Evolutionary conservation across 2,329 filamentous ascomycete species (phyloP), one percentile per base, ranked within the genome.

Genomic region (Colletotrichum truncatum): DNA sequence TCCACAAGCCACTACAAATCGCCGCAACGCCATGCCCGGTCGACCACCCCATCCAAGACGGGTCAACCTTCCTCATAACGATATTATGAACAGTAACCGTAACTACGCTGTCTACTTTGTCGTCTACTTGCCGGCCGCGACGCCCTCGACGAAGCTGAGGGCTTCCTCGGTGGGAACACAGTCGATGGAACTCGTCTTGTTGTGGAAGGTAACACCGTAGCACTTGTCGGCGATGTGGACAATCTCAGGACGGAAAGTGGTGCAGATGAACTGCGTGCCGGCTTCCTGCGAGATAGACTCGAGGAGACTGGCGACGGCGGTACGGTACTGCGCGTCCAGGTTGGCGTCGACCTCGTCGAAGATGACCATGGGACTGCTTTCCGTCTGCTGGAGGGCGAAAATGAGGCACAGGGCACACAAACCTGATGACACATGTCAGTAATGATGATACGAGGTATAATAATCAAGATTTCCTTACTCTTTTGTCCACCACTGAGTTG

Each of bases 261-360:
- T 99, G 85, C 96, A 98, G 78, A 99, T 99, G 76, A 99, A 99
- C 77, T 99, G 86, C 53, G 86, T 89, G 67, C 86, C 85, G 12
- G 85, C 86, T 70, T 89, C 87, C 65, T 85, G 82, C 12, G 90
- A 93, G 68, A 93, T 94, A 58, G 89, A 90, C 74, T 95, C 85
- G 21, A 99, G 85, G 82, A 98, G 93, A 61, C 93, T 87, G 3
- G 96, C 96, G 10, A 99, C 96, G 1, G 96, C 95, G 1, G 96
- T 98, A 67, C 96, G 92, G 82, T 99, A 99, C 79, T 99, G 96
- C 1, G 96, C 94, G 77, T 99, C 96, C 23, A 99, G 87, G 76
- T 99, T 99, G 77, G 96, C 96, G 75, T 99, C 96, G 69, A 99
- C 97, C 80, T 99, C 96, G 77, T 99, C 96, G 72, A 99, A 99